Percentiles rank a stretch among this genome's conserved stretches.
These are phyloP conservation scores for Pythium myriotylum DNA, from an alignment of 352 stramenopile genomes.

Conservation along the genomic window DNA sequence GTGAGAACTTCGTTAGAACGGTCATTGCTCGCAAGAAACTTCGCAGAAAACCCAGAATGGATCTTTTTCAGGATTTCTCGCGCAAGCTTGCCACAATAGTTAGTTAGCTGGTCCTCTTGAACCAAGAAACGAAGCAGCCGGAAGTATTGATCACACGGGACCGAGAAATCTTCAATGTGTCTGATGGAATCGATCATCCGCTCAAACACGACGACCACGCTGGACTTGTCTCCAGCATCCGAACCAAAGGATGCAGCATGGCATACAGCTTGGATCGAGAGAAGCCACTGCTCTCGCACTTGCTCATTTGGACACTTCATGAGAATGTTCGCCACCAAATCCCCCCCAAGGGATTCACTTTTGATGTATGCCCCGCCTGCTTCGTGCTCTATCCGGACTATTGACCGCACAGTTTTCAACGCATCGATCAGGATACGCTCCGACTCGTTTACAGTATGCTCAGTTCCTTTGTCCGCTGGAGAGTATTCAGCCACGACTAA, in stretches of 20 bases:
- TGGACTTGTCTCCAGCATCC: constrained; percentile 23
- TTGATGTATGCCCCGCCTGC: constrained; percentile 71
- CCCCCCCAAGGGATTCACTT: constrained; percentile 29
- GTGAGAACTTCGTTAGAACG: constrained; percentile 67
- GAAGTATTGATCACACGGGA: constrained; percentile 74
- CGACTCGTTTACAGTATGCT: constrained; percentile 40
- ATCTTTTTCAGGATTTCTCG: constrained; percentile 62
- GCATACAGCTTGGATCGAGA: constrained; percentile 78
- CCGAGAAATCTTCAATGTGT: constrained; percentile 60
- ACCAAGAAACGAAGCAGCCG: constrained; percentile 73
- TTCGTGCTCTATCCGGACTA: constrained; percentile 68
- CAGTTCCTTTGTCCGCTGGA: constrained; percentile 36
- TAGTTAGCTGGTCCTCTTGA: constrained; percentile 50
- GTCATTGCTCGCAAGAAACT: constrained; percentile 80
- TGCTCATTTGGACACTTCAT: constrained; percentile 68
- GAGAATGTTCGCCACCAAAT: constrained; percentile 61
- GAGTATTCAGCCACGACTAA: constrained; percentile 77
- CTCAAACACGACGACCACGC: constrained; percentile 53
- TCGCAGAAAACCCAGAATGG: constrained; percentile 69
- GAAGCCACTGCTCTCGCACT: constrained; percentile 85
- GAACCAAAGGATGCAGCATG: constrained; percentile 33
- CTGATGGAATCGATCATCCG: constrained; percentile 64
- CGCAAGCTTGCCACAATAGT: constrained; percentile 57
- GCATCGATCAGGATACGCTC: constrained; percentile 84
- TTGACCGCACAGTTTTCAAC: constrained; percentile 81